Evolutionary conservation across 495 filamentous ascomycete species (phyloP), one percentile per base, ranked within the genome.

Genomic region (Neurospora sp.): DNA sequence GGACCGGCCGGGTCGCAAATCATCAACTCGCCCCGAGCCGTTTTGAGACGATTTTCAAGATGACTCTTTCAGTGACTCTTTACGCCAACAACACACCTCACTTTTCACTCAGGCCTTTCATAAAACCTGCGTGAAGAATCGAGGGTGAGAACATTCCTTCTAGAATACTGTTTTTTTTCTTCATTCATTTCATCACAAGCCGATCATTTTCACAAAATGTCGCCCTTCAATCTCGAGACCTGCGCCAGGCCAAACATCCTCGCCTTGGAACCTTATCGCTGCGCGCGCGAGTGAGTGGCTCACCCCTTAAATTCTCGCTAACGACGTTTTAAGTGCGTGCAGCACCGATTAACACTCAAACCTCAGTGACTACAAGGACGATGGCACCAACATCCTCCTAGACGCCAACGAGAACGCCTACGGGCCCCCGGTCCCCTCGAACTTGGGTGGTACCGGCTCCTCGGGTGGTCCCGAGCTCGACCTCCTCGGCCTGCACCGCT

Each of bases 371-470:
- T 98, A 98, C 87, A 97, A 98, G 87, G 96, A 99, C 79, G 92
- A 99, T 78, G 96, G 96, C 75, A 97, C 91, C 68, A 98, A 98
- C 80, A 91, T 98, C 72, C 89, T 99, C 39, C 92, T 99, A 72
- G 96, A 99, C 79, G 96, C 96, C 72, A 99, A 99, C 76, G 96
- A 99, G 82, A 99, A 98, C 79, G 94, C 96, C 70, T 97, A 91
- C 82, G 96, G 96, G 2, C 94, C 96, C 1, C 88, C 89, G 16
- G 79, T 87, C 70, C 75, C 81, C 35, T 69, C 74, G 45, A 73
- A 77, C 41, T 68, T 79, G 68, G 41, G 6, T 68, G 39, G 6
- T 69, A 16, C 45, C 44, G 75, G 74, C 38, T 74, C 81, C 44
- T 27, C 27, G 27, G 27, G 27, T 68, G 79, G 73, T 8, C 78